Conservation (phyloP, 805 yeast genomes). For the Saccharomycopsis sp. region DNA sequence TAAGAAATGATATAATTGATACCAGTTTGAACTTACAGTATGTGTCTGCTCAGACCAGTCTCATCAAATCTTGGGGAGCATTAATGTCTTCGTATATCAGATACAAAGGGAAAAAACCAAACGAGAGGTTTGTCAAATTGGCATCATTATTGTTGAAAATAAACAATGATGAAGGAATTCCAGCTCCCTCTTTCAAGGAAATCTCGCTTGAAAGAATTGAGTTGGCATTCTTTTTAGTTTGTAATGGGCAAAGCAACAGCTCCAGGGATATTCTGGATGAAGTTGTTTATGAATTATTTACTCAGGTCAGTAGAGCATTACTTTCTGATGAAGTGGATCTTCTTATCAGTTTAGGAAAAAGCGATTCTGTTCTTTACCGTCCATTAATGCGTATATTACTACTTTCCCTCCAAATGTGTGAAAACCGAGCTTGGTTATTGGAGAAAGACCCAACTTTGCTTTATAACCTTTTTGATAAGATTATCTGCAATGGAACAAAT, state of each 20-base stretch:
- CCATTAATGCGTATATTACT: constrained; percentile 56
- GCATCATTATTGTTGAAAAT: constrained; percentile 46
- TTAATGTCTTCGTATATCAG: constrained; percentile 61
- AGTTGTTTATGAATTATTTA: constrained; percentile 23
- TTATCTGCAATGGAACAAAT: constrained; percentile 62
- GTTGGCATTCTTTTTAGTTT: constrained; percentile 45
- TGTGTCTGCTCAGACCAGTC: constrained; percentile 57
- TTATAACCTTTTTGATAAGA: constrained; percentile 50
- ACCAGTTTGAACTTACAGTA: constrained; percentile 61
- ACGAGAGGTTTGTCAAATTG: constrained; percentile 32
- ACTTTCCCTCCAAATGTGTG: constrained; percentile 40
- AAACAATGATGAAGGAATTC: constrained; percentile 45
- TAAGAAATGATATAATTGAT: constrained; percentile 44
- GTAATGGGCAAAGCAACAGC: constrained; percentile 23
- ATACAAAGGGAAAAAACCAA: constrained; percentile 29
- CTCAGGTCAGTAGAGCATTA: constrained; percentile 38
- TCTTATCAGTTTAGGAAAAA: constrained; percentile 34
- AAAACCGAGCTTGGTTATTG: constrained; percentile 36
- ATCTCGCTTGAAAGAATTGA: constrained; percentile 61
- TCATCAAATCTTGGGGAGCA: constrained; percentile 76
- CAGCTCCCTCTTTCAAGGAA: constrained; percentile 40
- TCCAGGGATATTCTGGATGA: constrained; percentile 17
- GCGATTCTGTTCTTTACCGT: constrained; percentile 41
- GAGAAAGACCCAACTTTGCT: constrained; percentile 46
- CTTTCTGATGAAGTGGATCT: constrained; percentile 45